phyloP scores from a whole-genome alignment of 768 basidiomycete species.

The Termitomyces sp. region DNA sequence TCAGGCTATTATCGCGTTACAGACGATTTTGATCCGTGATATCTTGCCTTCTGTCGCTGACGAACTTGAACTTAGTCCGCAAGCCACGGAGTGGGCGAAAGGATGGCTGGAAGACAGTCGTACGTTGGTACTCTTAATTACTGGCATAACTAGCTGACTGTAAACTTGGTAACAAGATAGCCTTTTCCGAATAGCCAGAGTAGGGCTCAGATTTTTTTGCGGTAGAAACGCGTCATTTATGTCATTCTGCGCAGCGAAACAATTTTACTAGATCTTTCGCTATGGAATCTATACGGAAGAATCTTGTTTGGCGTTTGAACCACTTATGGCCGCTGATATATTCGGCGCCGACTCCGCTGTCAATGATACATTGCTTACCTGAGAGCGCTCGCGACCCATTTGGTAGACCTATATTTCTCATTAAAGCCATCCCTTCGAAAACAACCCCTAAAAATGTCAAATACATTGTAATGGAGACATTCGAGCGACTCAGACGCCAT shows the following conservation, averaged over 20 bases:
- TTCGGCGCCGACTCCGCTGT: constrained; percentile 21
- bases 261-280: constrained; percentile 60
- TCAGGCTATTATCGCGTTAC: constrained; percentile 40
- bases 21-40: constrained; percentile 46
- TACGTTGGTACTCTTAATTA: constrained; percentile 28
- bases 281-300: constrained; percentile 51
- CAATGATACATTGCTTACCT: constrained; percentile 51
- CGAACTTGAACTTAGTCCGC: constrained; percentile 48
- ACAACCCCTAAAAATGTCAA: constrained; percentile 33
- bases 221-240: constrained; percentile 7
- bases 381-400: constrained; percentile 49
- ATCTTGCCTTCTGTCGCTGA: constrained; percentile 56
- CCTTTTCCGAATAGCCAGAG: constrained; percentile 59
- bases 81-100: constrained; percentile 44
- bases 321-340: constrained; percentile 33
- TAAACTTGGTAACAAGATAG: constrained; percentile 31
- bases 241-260: constrained; percentile 45
- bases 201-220: constrained; percentile 29
- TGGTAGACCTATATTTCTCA: constrained; percentile 58
- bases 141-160: constrained; percentile 5
- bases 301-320: constrained; percentile 52
- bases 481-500: constrained; percentile 56
- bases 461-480: constrained; percentile 38
- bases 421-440: constrained; percentile 41
- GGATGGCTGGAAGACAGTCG: constrained; percentile 66